Base-by-base conservation (phyloP, 2,329 filamentous ascomycete genomes). In the Tolypocladium cylindrosporum region DNA sequence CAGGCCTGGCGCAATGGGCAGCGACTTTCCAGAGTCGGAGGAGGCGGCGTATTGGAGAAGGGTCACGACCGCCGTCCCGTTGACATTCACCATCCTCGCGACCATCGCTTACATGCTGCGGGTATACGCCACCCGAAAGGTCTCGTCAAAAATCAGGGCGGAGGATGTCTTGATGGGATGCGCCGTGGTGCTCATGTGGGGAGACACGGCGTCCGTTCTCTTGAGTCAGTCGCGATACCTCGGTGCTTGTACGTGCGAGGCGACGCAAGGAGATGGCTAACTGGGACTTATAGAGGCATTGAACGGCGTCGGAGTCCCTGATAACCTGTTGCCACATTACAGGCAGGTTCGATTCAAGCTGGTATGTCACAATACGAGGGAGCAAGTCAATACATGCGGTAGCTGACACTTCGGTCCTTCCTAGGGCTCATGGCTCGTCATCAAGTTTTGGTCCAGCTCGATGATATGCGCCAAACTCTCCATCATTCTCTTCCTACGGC, bases 341-440 rank as follows among this genome's bases (percentile, higher is more conserved):
- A 56, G 24, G 2, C 27, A 45, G 27, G 41, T 56, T 31, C 41
- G 45, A 43, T 42, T 59, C 39, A 57, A 55, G 27, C 40, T 57
- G 4, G 53, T 48, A 27, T 19, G 39, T 41, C 39, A 41, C 16
- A 41, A 41, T 41, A 19, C 39, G 39, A 7, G 39, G 39, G 39
- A 9, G 14, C 16, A 7, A 9, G 19, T 41, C 14, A 16, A n/a
- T 41, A 19, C 39, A 9, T 41, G 14, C 39, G 39, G 39, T 41
- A 41, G 16, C 39, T 41, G 7, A 41, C 16, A 19, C 39, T 41
- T 41, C 16, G 39, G 39, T 19, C 39, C 19, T 19, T 41, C 16
- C 39, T 41, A 59, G 58, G 60, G 56, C 53, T 60, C 60, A 3
- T 61, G 60, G 60, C 58, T 61, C 14, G 55, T 58, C n/a, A 57